Conservation (phyloP, 2,329 filamentous ascomycete species). For the Verruconis gallopava region DNA sequence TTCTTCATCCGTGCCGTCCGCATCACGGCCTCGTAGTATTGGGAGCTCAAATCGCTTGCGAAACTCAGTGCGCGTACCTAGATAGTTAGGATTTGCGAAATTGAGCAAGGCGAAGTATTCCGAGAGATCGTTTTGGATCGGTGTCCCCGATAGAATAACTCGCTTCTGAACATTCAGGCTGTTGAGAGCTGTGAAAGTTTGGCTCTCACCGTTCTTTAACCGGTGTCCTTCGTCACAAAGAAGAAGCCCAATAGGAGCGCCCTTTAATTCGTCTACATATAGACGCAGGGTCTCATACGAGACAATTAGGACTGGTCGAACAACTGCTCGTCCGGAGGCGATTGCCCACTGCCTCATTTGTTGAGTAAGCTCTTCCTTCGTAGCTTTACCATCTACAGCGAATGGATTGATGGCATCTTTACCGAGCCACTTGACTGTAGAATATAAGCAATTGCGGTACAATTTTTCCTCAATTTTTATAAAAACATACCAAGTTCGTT, state of each 20-base stretch:
- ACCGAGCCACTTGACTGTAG: slow-evolving; percentile 75
- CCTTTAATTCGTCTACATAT: slow-evolving; percentile 79
- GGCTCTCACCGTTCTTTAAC: slow-evolving; percentile 90
- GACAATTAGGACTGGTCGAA: slow-evolving; percentile 87
- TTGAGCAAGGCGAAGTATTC: slow-evolving; percentile 95
- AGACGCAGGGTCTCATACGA: slow-evolving; percentile 92
- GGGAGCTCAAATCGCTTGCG: slow-evolving; percentile 88
- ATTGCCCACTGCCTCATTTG: slow-evolving; percentile 95
- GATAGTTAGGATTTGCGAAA: slow-evolving; percentile 86
- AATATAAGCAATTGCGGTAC: slow-evolving; percentile 12
- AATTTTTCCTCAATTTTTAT: too few relatives aligned
- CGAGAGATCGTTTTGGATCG: slow-evolving; percentile 96
- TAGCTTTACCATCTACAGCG: slow-evolving; percentile 90
- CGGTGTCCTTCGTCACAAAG: slow-evolving; percentile 95
- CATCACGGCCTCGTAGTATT: slow-evolving; percentile 82
- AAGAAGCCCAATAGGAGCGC: slow-evolving; percentile 81
- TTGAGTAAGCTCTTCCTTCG: slow-evolving; percentile 80
- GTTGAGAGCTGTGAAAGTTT: slow-evolving; percentile 86
- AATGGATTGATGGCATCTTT: slow-evolving; percentile 84
- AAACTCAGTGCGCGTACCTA: slow-evolving; percentile 82
- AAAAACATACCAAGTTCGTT: slow-evolving; percentile 61
- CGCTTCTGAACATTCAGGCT: slow-evolving; percentile 78
- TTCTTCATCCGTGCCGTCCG: slow-evolving; percentile 72
- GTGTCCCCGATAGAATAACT: slow-evolving; percentile 91
- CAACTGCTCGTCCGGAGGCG: slow-evolving; percentile 75